Conservation (phyloP, 306 rosid species). For the Prunus persica region Prunus_persica_NCBIv2 NC_034016.1:18561001-18561500, state of each 20-base stretch:
- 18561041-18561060: background rate
- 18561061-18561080: background rate
- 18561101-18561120: background rate
- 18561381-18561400: background rate
- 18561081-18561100: background rate
- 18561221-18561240: background rate
- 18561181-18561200: conserved; percentile 14
- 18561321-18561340: too few relatives aligned
- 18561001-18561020: background rate
- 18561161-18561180: background rate
- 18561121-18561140: background rate
- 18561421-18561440: background rate
- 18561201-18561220: background rate
- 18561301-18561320: too few relatives aligned
- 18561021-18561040: background rate
- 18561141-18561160: conserved; percentile 3
- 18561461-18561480: background rate
- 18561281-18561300: too few relatives aligned
- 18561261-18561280: background rate
- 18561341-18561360: too few relatives aligned
- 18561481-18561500: background rate
- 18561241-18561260: background rate
- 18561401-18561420: background rate
- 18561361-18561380: too few relatives aligned
- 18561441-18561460: too few relatives aligned